Evolutionary conservation across 1,284 basidiomycete genomes (phyloP).

Genomic region (Fomitopsis palustris): DNA sequence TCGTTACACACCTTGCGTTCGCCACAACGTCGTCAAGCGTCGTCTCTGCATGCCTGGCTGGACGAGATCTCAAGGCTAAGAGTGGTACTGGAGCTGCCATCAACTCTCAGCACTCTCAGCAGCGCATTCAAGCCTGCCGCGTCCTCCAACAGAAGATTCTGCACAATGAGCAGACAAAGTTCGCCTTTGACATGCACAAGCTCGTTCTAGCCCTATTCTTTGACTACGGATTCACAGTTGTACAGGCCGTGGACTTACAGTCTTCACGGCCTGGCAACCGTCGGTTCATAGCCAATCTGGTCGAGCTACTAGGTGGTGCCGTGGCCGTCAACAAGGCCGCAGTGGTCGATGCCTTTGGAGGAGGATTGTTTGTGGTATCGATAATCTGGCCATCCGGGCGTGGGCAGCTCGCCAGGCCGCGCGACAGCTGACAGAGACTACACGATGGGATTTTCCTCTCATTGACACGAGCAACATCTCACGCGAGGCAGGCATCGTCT

Average conservation of each 20-base stretch:
- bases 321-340: slow-evolving; percentile 1
- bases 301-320: slow-evolving; percentile 10
- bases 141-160: slow-evolving; percentile 14
- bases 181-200: slow-evolving; percentile 41
- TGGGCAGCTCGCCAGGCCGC: slow-evolving; percentile 9
- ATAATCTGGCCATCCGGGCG: slow-evolving; percentile 9
- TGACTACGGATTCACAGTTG: slow-evolving; percentile 35
- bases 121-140: not conserved
- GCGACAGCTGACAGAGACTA: not conserved
- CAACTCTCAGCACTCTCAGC: not conserved
- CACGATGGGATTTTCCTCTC: not conserved
- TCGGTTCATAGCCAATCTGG: not conserved
- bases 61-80: slow-evolving; percentile 1
- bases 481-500: not conserved
- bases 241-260: slow-evolving; percentile 44
- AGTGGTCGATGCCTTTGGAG: slow-evolving; percentile 6
- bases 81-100: not conserved
- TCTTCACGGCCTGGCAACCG: slow-evolving; percentile 4
- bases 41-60: slow-evolving; percentile 22
- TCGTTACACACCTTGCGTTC: slow-evolving; percentile 34
- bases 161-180: slow-evolving; percentile 18
- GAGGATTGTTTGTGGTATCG: not conserved
- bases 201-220: slow-evolving; percentile 34
- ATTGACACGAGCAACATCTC: slow-evolving; percentile 6
- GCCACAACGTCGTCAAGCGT: slow-evolving; percentile 26